These are phyloP conservation scores for Gossypium turneri DNA, from an alignment of 345 rosid species.

Conservation along the genomic window DNA sequence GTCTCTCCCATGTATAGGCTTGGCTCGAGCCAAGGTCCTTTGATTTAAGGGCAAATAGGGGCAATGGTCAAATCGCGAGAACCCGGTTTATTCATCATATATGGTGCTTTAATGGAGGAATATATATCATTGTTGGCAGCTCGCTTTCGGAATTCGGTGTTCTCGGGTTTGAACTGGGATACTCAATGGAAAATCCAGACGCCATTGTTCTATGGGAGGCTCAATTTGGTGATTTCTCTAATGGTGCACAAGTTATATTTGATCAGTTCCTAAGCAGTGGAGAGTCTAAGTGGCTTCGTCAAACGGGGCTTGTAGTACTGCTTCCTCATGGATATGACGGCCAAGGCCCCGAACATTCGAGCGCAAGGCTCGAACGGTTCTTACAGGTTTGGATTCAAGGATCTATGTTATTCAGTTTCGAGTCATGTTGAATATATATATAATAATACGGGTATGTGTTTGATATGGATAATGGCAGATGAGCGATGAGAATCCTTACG, in stretches of 20 bases:
- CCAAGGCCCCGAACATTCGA: conserved; percentile 88
- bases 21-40: no score
- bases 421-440: background rate
- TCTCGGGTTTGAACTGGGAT: conserved; percentile 81
- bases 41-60: no score
- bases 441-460: background rate
- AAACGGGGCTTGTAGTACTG: conserved; percentile 69
- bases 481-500: conserved; percentile 77
- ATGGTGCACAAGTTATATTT: conserved; percentile 82
- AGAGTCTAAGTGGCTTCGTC: conserved; percentile 83
- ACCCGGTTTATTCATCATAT: background rate
- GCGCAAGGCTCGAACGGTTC: conserved; percentile 72
- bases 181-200: conserved; percentile 82
- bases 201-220: conserved; percentile 81
- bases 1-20: no score
- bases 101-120: background rate
- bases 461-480: conserved; percentile 36
- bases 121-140: conserved; percentile 30
- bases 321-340: conserved; percentile 89
- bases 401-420: background rate
- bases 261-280: conserved; percentile 81
- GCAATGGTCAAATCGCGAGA: no score
- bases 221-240: conserved; percentile 81
- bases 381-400: conserved; percentile 45
- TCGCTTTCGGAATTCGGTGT: conserved; percentile 85